phyloP scores from a whole-genome alignment of 139 green algal species.

The Auxenochlorella protothecoides region DNA sequence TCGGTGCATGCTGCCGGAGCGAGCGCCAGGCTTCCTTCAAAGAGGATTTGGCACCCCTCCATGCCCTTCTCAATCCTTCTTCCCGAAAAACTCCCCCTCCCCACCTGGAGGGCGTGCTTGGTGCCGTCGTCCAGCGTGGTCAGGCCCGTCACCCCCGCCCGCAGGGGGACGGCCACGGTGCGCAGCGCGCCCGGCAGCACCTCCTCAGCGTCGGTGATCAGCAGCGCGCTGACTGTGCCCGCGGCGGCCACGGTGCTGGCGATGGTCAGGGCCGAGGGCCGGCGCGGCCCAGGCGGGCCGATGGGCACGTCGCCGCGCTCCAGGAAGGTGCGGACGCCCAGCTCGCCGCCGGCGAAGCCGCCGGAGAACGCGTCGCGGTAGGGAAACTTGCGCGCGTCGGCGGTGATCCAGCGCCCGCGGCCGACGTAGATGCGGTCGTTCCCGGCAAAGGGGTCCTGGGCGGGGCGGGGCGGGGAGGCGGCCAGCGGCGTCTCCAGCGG shows the following conservation, averaged over 20 bases:
- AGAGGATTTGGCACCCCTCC: too few species aligned
- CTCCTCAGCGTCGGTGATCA: slow-evolving; percentile 42
- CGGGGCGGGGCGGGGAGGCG: not conserved
- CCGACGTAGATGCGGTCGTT: slow-evolving; percentile 13
- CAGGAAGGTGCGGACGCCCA: slow-evolving; percentile 57
- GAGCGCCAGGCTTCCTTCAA: too few species aligned
- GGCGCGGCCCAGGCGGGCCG: slow-evolving; percentile 2
- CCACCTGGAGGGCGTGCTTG: slow-evolving; percentile 28
- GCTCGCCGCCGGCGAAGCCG: slow-evolving; percentile 78
- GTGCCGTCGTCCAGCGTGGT: slow-evolving; percentile 35
- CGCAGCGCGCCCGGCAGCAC: slow-evolving; percentile 25
- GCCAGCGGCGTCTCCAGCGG: too few species aligned
- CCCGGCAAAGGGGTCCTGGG: not conserved
- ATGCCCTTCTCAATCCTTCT: too few species aligned
- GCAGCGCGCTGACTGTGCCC: slow-evolving; percentile 38
- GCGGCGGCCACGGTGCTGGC: slow-evolving; percentile 37
- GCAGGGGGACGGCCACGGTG: too few species aligned
- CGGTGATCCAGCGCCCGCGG: slow-evolving; percentile 4
- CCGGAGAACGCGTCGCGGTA: slow-evolving; percentile 51
- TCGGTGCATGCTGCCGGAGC: too few species aligned
- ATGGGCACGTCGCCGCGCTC: slow-evolving; percentile 55
- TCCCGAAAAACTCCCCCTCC: not conserved
- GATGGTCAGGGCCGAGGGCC: slow-evolving; percentile 43
- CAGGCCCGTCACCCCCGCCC: too few species aligned
- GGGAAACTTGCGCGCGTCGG: slow-evolving; percentile 12